Evolutionary conservation across 164 flowering plant genomes (phyloP).

Genomic region (Dillenia turbinata): DNA sequence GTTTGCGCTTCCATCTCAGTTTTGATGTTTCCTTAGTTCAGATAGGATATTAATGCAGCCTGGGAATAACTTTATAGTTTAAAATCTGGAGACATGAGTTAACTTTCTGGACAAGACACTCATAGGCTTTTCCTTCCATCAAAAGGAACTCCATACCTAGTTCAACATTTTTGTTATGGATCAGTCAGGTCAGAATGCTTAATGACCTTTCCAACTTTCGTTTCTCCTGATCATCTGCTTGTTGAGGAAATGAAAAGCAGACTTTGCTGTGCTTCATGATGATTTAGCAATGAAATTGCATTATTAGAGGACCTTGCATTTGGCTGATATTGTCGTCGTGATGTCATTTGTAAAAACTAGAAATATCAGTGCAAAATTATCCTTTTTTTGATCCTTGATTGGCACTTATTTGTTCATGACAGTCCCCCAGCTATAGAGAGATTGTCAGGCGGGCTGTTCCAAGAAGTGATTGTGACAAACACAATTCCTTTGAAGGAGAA

Average conservation of each 20-base stretch:
- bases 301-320: background rate
- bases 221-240: too few species aligned
- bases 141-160: background rate
- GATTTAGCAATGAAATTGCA: background rate
- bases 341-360: background rate
- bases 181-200: background rate
- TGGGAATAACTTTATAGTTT: background rate
- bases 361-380: background rate
- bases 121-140: background rate
- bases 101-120: too few species aligned
- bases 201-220: too few species aligned
- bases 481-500: conserved; percentile 64
- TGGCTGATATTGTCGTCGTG: background rate
- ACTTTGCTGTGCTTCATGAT: background rate
- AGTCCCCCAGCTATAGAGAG: conserved; percentile 94
- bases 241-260: too few species aligned
- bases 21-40: background rate
- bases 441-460: conserved; percentile 72
- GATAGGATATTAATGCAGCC: background rate
- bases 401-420: conserved; percentile 9
- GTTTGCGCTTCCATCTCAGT: conserved; percentile 18
- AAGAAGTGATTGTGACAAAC: conserved; percentile 81
- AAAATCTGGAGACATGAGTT: background rate
- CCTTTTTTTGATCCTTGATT: background rate
- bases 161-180: background rate